Base-by-base conservation (phyloP, 179 eudicot species). In the Spergularia azorica region DNA sequence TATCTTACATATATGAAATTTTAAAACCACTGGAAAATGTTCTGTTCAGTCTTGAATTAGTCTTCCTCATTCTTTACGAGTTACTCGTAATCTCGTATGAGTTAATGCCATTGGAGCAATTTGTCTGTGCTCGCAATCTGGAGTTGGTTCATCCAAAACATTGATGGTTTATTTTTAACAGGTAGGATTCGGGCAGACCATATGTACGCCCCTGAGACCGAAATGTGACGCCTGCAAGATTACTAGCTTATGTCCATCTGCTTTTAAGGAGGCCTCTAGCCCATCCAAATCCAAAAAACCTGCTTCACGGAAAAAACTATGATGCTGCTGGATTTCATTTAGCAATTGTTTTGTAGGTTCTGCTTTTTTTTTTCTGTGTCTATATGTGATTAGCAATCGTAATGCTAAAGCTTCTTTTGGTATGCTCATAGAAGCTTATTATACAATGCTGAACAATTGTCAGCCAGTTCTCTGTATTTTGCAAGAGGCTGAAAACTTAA, bases 121-220 rank as follows among this genome's bases (percentile, higher is more conserved):
- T 55, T 55, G 16, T 12, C n/a, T 55, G 58, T 2, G 58, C n/a
- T 11, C n/a, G 58, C 58, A 11, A 12, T 12, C 58, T 46, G 9
- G 9, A 62, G 41, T 62, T 62, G 26, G 14, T 13, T 51, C 46
- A 41, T 76, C 21, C 20, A 20, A 13, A 55, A 51, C n/a, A 46
- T 36, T n/a, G n/a, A 71, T 8, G 14, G 8, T 69, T 51, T 5
- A 26, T 69, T 51, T 39, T 71, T 0, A 75, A 84, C 90, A 93
- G 98, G 98, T 94, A 17, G 96, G 97, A 2, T 94, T 94, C 80
- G 98, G 98, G 78, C 96, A 90, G 86, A 94, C 96, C 1, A 77
- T 92, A 50, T 94, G 98, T 63, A 89, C 92, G 39, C 98, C 98
- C 39, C 72, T 92, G 17, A 80, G 96, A 72, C 97, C 97, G 38